A percentile compares a stretch with the other conserved stretches of the same genome.
Evolutionary conservation across 306 rosid genomes (phyloP).

Genomic region (Gillenia trifoliata): DNA sequence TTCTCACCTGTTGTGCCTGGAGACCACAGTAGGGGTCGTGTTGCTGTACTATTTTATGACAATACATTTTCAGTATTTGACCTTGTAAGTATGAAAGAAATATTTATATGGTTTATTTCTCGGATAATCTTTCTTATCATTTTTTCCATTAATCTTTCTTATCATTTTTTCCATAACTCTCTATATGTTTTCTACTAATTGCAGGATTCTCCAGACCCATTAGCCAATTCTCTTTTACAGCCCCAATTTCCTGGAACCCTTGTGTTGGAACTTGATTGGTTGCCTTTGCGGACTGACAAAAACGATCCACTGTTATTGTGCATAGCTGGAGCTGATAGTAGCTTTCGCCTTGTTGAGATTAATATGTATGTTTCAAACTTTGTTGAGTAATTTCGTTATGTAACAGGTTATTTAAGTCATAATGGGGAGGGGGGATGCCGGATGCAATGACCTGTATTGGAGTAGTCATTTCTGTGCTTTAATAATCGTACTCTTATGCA

Average conservation of each 20-base stretch:
- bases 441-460: neutral
- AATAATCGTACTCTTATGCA: conserved; percentile 33
- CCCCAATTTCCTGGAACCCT: conserved; percentile 93
- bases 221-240: conserved; percentile 87
- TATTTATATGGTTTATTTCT: neutral
- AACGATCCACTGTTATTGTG: conserved; percentile 84
- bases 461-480: conserved; percentile 12
- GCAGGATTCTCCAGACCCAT: conserved; percentile 92
- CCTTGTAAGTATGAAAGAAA: conserved; percentile 56
- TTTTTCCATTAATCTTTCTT: neutral
- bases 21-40: conserved; percentile 86
- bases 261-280: conserved; percentile 96
- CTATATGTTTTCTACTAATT: conserved; percentile 10
- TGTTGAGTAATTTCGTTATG: conserved; percentile 1
- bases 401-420: neutral
- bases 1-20: conserved; percentile 90
- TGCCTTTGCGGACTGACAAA: conserved; percentile 82
- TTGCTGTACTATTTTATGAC: conserved; percentile 90
- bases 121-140: neutral
- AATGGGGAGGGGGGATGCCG: neutral
- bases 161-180: neutral
- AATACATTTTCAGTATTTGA: conserved; percentile 92
- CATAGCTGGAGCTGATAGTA: conserved; percentile 98
- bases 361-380: conserved; percentile 49
- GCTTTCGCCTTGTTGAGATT: conserved; percentile 86